Base-by-base conservation (phyloP, 106 monocot species). In the Acanthochlamys bracteata region DNA sequence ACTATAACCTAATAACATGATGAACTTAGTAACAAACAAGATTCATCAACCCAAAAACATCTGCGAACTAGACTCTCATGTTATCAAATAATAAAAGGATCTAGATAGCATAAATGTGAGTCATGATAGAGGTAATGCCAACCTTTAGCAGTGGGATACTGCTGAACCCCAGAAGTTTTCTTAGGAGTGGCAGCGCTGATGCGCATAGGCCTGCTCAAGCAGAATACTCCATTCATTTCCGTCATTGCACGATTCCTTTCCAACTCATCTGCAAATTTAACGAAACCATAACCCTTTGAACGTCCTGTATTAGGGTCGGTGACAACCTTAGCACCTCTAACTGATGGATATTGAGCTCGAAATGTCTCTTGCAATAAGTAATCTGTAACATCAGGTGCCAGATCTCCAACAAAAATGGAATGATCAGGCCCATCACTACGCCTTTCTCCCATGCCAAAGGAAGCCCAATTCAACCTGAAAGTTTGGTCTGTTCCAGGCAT, bases 211-310 rank as follows among this genome's bases (percentile, higher is more conserved):
- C 96, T 91, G 21, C 80, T 91, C 59, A 90, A 96, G 71, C 96
- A 96, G 74, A 78, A 96, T n/a, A 85, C 69, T 24, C 96, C 96
- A 78, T 96, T 96, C 96, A 96, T 96, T 78, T 96, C 96, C 53
- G 80, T 68, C 96, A 96, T 96, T 59, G 96, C 96, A 67, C 96
- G 77, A 65, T 96, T 91, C 66, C 81, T 87, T 74, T 96, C 96
- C 24, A 11, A 70, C 75, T 96, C 96, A 71, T 96, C 96, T 63
- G 85, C 80, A 77, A 96, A 96, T 69, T 96, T 96, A 61, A 96
- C 96, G 83, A 96, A 96, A 19, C 96, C 96, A 81, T 96, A 96
- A 46, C 96, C 96, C 70, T 91, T 96, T 26, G 91, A 91, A 17
- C 91, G 77, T 25, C 96, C 96, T 17, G 96, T 96, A 66, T 22